Conservation (phyloP, 176 grass and related monocot species). For the Areca catechu region DNA sequence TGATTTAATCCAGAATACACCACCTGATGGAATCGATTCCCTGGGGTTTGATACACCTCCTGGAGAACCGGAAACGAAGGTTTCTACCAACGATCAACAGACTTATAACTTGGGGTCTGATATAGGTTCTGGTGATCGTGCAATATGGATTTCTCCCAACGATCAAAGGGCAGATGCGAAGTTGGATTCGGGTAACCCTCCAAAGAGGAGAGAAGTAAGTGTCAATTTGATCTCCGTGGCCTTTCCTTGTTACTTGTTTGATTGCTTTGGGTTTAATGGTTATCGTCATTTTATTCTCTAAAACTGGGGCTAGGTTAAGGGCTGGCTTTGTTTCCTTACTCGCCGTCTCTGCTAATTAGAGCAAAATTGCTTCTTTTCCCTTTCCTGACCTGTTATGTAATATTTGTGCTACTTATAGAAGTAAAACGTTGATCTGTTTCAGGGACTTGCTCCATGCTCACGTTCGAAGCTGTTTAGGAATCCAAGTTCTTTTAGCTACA, state of each 20-base stretch:
- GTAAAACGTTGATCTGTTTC: constrained; percentile 18
- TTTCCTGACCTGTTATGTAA: too few relatives aligned
- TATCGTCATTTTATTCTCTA: too few relatives aligned
- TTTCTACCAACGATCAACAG: background rate
- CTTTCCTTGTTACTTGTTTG: too few relatives aligned
- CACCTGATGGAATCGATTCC: background rate
- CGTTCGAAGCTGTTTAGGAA: constrained; percentile 49
- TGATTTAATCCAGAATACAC: background rate
- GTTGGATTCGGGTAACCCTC: background rate
- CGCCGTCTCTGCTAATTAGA: too few relatives aligned
- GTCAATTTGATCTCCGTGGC: background rate
- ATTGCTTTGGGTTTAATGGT: background rate
- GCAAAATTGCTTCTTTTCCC: too few relatives aligned
- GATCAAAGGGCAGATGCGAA: constrained; percentile 7
- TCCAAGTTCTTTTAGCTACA: constrained; percentile 69
- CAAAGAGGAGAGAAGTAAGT: constrained; percentile 23
- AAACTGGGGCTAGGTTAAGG: too few relatives aligned
- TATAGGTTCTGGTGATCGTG: background rate
- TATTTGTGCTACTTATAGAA: too few relatives aligned
- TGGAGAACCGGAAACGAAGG: constrained; percentile 15
- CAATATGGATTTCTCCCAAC: constrained; percentile 12
- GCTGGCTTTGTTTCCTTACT: too few relatives aligned
- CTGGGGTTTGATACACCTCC: background rate
- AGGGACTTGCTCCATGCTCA: constrained; percentile 33
- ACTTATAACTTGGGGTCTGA: background rate